A percentile compares a stretch with the other conserved stretches of the same genome.
Conservation (phyloP, 495 filamentous ascomycete species). For the Hyaloscypha hepaticicola region DNA sequence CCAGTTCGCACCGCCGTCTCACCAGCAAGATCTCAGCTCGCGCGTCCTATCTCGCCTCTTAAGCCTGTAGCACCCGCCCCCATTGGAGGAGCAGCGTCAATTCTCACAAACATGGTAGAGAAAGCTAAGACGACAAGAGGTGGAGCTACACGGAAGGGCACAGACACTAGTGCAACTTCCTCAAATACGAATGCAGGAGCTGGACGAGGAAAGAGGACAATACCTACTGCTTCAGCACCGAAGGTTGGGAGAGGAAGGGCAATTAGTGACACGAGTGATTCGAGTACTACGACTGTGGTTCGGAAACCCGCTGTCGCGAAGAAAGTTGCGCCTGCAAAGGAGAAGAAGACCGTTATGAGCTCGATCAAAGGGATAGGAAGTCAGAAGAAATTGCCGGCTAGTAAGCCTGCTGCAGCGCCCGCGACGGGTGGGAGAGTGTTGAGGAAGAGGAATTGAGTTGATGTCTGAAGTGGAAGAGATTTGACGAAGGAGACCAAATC, state of each 20-base stretch:
- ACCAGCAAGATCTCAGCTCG: constrained; percentile 47
- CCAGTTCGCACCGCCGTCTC: constrained; percentile 49
- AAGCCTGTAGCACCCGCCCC: constrained; percentile 45
- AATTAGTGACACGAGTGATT: constrained; percentile 49
- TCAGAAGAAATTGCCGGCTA: constrained; percentile 42
- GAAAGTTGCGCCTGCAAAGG: constrained; percentile 37
- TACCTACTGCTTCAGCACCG: constrained; percentile 37
- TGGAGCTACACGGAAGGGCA: constrained; percentile 40
- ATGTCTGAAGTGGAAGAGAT: neutral
- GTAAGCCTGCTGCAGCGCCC: constrained; percentile 33
- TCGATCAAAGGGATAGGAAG: constrained; percentile 42
- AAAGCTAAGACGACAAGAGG: constrained; percentile 49
- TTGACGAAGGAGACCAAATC: neutral
- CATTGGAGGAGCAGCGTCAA: constrained; percentile 34
- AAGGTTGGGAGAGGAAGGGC: constrained; percentile 42
- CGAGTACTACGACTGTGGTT: constrained; percentile 44
- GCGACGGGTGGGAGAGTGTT: constrained; percentile 43
- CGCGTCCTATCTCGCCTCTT: constrained; percentile 53
- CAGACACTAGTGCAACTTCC: constrained; percentile 30
- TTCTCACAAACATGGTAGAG: constrained; percentile 61
- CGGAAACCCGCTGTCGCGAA: constrained; percentile 41
- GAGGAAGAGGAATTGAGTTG: constrained; percentile 45
- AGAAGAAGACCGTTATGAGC: constrained; percentile 39
- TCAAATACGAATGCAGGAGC: constrained; percentile 30
- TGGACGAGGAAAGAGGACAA: constrained; percentile 39